Base-by-base conservation (phyloP, 73 alveolate genomes). In the Paramecium octaurelia region DNA sequence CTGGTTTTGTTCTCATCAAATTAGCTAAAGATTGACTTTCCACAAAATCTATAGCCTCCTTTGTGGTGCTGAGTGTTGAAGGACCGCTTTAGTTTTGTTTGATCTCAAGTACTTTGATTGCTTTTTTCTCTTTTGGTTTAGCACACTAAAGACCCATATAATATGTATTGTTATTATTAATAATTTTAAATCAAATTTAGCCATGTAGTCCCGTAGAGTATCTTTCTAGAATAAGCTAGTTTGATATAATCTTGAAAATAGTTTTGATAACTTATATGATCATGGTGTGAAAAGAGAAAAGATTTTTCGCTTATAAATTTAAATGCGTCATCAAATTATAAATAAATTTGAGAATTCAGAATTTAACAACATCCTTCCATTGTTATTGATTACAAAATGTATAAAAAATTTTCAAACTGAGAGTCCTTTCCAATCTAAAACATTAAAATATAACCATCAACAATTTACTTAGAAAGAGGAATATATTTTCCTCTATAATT, bases 321-420 rank as follows among this genome's bases (percentile, higher is more conserved):
- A 50, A 71, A 71, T 24, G 73, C 94, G 76, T 89, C 91, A 71
- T 89, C 85, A 44, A 89, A 36, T n/a, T 69, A 18, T 2, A 20
- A 40, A 14, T 2, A 36, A 23, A 5, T 29, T 1, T 9, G 31
- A 86, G 88, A 58, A 12, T 58, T 11, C 93, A 86, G 60, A 18
- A 21, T 70, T 70, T 29, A 88, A 34, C 50, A 46, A 70, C 1
- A 80, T 69, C 6, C 42, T n/a, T 6, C 93, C 93, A 38, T 69
- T 40, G 7, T 46, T 88, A 29, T 88, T 90, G 44, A 88, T 88
- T 85, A 88, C n/a, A 88, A 88, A 43, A 42, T 85, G 42, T 70
- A 69, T 18, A 90, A 90, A 70, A 88, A 88, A 6, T 68, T 70
- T 70, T 69, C 91, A 42, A 88, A 88, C 40, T 76, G 27, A 76